Evolutionary conservation across 1,139 yeast species (phyloP), one percentile per base, ranked within the genome.

Genomic region (Geotrichum histeridarum): DNA sequence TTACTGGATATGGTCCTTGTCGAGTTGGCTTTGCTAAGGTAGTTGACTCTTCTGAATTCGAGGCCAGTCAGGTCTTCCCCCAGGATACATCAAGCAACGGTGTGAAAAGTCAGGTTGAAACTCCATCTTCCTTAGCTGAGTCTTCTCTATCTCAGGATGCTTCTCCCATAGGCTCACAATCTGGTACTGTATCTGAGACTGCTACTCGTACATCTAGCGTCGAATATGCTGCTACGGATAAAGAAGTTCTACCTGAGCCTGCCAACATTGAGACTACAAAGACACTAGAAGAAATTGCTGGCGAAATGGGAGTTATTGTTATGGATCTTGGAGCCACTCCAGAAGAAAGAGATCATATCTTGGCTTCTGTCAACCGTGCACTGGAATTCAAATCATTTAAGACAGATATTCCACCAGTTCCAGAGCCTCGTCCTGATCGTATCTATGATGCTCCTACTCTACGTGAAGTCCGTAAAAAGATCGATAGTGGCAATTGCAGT

Each of bases 401-500:
- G 15, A 35, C 57, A 4, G 71, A 67, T 33, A 63, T 67, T 31
- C 65, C 66, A 1, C 57, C 70, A 6, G 67, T 69, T 17, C 69
- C 72, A 2, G 74, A 70, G 49, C 67, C 68, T 8, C 59, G 62
- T n/a, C 61, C 66, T 12, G 72, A 70, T 42, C 66, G 95, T 60
- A 84, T 82, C 57, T 91, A 87, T 69, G 97, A 90, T 69, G 89
- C 96, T 0, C 95, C 97, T 11, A 86, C 83, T 59, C 75, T 93
- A 56, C 77, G 82, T 36, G 84, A 80, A 49, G 72, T 79, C 42
- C 72, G 83, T 42, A 79, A 80, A 61, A 71, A 73, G 48, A 68
- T 79, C 44, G 84, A 80, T 62, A 65, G 70, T 43, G 76, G 76
- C 36, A 63, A 64, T 18, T 66, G 75, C 54, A 57, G 75, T 1